Evolutionary conservation across 495 filamentous ascomycete species (phyloP).

Genomic region (Diplogelasinospora grovesii): DNA sequence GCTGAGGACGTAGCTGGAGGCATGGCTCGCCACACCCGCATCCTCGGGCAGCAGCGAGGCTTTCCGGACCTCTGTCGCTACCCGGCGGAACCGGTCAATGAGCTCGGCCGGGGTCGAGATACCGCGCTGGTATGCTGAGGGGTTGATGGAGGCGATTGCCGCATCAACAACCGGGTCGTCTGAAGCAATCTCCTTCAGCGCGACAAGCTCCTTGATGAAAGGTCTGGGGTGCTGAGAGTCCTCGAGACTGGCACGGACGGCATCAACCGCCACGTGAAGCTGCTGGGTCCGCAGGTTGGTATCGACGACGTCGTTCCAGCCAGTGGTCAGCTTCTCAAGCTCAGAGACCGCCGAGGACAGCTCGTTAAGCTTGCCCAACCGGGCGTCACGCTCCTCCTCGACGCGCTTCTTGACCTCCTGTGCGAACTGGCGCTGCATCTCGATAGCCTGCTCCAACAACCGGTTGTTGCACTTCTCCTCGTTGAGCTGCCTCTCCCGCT

Average conservation of each 20-base stretch:
- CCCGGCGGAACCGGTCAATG: slow-evolving; percentile 90
- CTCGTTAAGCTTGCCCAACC: slow-evolving; percentile 76
- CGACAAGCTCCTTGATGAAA: slow-evolving; percentile 84
- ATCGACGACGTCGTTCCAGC: slow-evolving; percentile 84
- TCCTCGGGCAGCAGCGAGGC: slow-evolving; percentile 84
- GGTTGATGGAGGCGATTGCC: slow-evolving; percentile 90
- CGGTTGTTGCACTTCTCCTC: slow-evolving; percentile 77
- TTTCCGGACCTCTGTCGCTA: slow-evolving; percentile 91
- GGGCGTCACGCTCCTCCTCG: slow-evolving; percentile 80
- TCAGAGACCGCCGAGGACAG: slow-evolving; percentile 68
- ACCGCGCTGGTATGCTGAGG: slow-evolving; percentile 85
- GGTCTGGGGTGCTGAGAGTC: slow-evolving; percentile 67
- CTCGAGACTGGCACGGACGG: slow-evolving; percentile 75
- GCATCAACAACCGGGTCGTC: slow-evolving; percentile 80
- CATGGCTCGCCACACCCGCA: slow-evolving; percentile 89
- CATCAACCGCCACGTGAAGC: slow-evolving; percentile 88
- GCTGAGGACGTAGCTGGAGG: slow-evolving; percentile 77
- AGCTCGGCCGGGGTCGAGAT: slow-evolving; percentile 76
- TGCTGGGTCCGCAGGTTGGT: slow-evolving; percentile 88
- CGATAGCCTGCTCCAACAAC: slow-evolving; percentile 84
- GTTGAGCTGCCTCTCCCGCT: slow-evolving; percentile 63
- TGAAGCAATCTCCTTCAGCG: slow-evolving; percentile 82
- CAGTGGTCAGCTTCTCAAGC: slow-evolving; percentile 74
- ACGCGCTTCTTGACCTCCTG: slow-evolving; percentile 71
- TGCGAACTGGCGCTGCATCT: slow-evolving; percentile 76